phyloP scores from a whole-genome alignment of 495 filamentous ascomycete genomes.

The Tetracladium setigerum region DNA sequence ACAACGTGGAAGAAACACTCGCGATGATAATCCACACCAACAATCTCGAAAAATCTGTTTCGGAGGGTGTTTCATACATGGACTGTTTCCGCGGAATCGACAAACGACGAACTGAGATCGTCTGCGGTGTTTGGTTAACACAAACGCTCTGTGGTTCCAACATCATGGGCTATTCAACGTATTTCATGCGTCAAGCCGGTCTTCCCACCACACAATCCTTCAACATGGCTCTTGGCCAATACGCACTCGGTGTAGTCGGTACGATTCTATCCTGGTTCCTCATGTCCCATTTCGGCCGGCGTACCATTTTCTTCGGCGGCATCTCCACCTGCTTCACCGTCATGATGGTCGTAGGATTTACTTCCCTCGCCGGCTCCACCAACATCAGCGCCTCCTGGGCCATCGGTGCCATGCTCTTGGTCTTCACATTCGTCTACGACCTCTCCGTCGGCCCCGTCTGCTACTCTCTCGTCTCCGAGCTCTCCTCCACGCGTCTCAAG shows the following conservation, averaged over 20 bases:
- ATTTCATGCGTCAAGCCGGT: conserved; percentile 58
- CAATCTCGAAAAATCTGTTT: conserved; percentile 49
- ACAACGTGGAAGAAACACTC: conserved; percentile 43
- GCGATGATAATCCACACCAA: conserved; percentile 58
- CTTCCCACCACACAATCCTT: conserved; percentile 40
- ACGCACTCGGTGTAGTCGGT: conserved; percentile 21
- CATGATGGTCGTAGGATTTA: conserved; percentile 15
- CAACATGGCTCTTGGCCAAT: conserved; percentile 37
- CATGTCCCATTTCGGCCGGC: conserved; percentile 11
- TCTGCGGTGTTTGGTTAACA: conserved; percentile 38
- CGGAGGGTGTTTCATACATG: conserved; percentile 45
- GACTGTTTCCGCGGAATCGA: conserved; percentile 50
- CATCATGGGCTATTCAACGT: conserved; percentile 51
- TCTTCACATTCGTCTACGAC: conserved; percentile 49
- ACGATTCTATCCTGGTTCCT: conserved; percentile 34
- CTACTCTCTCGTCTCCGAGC: conserved; percentile 54
- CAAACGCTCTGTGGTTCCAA: conserved; percentile 45
- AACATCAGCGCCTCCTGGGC: conserved; percentile 30
- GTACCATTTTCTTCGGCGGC: conserved; percentile 15
- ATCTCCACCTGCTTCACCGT: conserved; percentile 7
- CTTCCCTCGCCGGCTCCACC: conserved; percentile 9
- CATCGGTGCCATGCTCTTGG: conserved; percentile 44
- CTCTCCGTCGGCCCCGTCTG: conserved; percentile 52
- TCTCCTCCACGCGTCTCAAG: conserved; percentile 47
- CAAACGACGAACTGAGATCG: conserved; percentile 48